Evolutionary conservation across 2,329 filamentous ascomycete species (phyloP), one percentile per base, ranked within the genome.

Genomic region (Chaetomium sp.): DNA sequence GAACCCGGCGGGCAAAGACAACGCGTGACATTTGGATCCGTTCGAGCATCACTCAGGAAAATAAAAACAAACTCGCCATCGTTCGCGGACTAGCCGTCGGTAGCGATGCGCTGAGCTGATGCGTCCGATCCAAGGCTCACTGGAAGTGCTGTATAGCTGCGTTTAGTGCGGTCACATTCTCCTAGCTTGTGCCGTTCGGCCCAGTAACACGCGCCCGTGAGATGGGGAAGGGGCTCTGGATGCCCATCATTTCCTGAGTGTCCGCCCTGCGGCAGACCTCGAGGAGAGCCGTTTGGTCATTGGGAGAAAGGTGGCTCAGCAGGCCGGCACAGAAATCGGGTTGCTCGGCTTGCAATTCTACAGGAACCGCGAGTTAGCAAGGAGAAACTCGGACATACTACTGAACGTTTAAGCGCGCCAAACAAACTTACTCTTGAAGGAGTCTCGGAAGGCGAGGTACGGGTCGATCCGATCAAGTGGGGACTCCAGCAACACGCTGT

Each of bases 391-490:
- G 19, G 19, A 27, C 19, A 27, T 27, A 27, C 19, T 27, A 27
- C 19, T 27, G 19, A 27, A 27, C 19, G 19, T 27, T 27, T 27
- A 27, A 27, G 19, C 19, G 19, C 19, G 19, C 19, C 19, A 27
- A 27, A 27, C 19, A 27, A 12, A 83, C 89, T 72, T 84, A 96
- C 91, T 87, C 68, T 92, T 72, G 62, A 97, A 76, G 14, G 89
- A 86, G 59, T 81, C 79, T 69, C 90, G 87, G 80, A 99, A 96
- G 59, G 96, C 77, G 68, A 86, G 82, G 67, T 99, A 99, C 2
- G 92, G 91, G 73, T 99, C 94, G 59, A 99, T 80, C 74, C 94
- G 94, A 72, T 99, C 94, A 32, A 99, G 79, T 12, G 92, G 91
- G 10, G 92, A 95, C 72, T 99, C 94, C 2, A 99, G 82, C 51